Evolutionary conservation across 257 asterid species (phyloP).

Genomic region (Leonotis leonurus): DNA sequence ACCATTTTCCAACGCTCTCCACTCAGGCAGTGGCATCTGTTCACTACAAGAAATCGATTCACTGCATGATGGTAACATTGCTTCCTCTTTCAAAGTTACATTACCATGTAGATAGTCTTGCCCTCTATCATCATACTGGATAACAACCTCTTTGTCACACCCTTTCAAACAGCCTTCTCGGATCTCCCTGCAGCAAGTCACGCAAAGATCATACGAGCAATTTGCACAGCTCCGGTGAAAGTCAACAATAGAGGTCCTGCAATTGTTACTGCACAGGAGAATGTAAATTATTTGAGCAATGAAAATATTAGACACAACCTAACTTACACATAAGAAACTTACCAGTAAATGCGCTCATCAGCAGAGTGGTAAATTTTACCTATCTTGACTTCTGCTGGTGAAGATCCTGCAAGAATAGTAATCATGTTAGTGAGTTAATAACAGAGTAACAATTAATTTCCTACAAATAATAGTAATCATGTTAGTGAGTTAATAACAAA

Average conservation of each 20-base stretch:
- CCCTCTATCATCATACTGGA: slow-evolving; percentile 16
- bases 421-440: background rate
- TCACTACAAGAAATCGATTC: slow-evolving; percentile 12
- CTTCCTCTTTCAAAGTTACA: background rate
- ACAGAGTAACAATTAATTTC: background rate
- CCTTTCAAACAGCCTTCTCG: slow-evolving; percentile 40
- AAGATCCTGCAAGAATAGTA: slow-evolving; percentile 30
- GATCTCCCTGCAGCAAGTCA: slow-evolving; percentile 53
- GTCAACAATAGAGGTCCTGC: slow-evolving; percentile 57
- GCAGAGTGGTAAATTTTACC: slow-evolving; percentile 17
- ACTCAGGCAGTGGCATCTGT: slow-evolving; percentile 25
- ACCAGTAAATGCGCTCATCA: slow-evolving; percentile 56
- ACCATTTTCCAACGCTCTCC: slow-evolving; percentile 38
- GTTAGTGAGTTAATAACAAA: background rate
- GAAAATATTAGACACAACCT: background rate
- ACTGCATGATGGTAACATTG: background rate
- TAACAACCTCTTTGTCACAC: slow-evolving; percentile 19
- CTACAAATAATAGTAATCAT: background rate
- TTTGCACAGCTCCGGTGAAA: slow-evolving; percentile 52
- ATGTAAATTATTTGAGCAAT: background rate
- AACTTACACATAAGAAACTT: slow-evolving; percentile 1
- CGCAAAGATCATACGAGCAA: slow-evolving; percentile 60
- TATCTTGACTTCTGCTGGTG: slow-evolving; percentile 21
- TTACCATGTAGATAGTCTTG: slow-evolving; percentile 24
- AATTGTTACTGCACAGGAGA: slow-evolving; percentile 40